phyloP scores from a whole-genome alignment of 371 early-diverging fungal genomes.

The Coemansia sp. region DNA sequence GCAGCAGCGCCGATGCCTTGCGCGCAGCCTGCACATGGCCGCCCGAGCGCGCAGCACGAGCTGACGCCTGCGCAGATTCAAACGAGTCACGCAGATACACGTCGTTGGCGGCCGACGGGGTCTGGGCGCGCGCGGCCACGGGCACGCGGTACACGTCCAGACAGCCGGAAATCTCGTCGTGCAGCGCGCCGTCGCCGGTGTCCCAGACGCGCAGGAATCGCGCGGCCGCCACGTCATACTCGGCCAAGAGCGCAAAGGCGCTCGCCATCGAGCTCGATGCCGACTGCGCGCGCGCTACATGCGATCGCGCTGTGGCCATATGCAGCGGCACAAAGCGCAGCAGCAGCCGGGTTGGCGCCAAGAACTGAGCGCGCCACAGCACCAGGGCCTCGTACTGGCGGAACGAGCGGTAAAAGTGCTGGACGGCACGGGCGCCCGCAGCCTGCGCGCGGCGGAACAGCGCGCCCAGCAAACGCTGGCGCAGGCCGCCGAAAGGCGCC shows the following conservation, averaged over 20 bases:
- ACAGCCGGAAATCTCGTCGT: slow-evolving; percentile 20
- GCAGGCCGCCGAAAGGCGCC: slow-evolving; percentile 40
- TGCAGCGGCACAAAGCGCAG: slow-evolving; percentile 50
- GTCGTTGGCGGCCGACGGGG: slow-evolving; percentile 45
- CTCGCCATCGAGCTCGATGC: slow-evolving; percentile 25
- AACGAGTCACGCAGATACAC: slow-evolving; percentile 42
- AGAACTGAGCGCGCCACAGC: slow-evolving; percentile 52
- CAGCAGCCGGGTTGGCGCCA: slow-evolving; percentile 26
- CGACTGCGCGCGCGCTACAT: slow-evolving; percentile 21
- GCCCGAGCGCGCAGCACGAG: slow-evolving; percentile 39
- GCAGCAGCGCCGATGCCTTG: slow-evolving; percentile 43
- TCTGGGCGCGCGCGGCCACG: slow-evolving; percentile 25
- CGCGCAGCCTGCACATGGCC: slow-evolving; percentile 47
- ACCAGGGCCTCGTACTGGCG: slow-evolving; percentile 49
- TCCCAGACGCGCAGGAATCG: slow-evolving; percentile 46
- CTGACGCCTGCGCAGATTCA: slow-evolving; percentile 27
- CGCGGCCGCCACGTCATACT: slow-evolving; percentile 39
- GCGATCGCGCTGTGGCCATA: slow-evolving; percentile 33
- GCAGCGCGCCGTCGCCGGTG: slow-evolving; percentile 13
- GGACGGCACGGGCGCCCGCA: slow-evolving; percentile 13
- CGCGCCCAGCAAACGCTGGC: slow-evolving; percentile 40
- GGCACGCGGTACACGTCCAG: slow-evolving; percentile 48
- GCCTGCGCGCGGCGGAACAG: slow-evolving; percentile 31
- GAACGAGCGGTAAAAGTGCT: slow-evolving; percentile 45
- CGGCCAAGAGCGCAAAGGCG: slow-evolving; percentile 42